Percentiles rank a stretch among this genome's conserved stretches.
Evolutionary conservation across 2,329 filamentous ascomycete genomes (phyloP).

Genomic region (Chaetomium sp.): DNA sequence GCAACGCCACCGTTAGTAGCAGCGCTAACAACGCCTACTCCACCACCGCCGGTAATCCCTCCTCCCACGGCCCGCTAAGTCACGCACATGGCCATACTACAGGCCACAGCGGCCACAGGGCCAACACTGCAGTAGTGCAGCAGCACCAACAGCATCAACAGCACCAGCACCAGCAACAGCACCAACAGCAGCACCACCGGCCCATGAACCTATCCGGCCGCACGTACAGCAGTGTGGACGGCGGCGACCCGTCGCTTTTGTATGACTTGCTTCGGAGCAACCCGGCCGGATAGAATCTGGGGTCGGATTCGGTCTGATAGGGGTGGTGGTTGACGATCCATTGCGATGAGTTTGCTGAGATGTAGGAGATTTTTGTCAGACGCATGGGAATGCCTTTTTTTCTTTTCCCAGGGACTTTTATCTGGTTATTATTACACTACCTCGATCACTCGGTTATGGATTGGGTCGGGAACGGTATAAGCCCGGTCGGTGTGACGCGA

Average conservation of each 20-base stretch:
- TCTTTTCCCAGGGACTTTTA: too few species aligned
- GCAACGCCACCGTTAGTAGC: slow-evolving; percentile 6
- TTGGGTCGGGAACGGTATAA: too few species aligned
- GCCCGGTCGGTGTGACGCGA: too few species aligned
- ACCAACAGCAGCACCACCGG: slow-evolving; percentile 20
- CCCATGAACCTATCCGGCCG: slow-evolving; percentile 25
- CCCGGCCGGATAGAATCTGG: slow-evolving; percentile 4
- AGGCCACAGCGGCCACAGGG: too few species aligned
- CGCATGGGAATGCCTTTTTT: too few species aligned
- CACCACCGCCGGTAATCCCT: neutral
- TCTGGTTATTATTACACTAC: too few species aligned
- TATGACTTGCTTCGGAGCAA: slow-evolving; percentile 24
- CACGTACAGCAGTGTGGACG: slow-evolving; percentile 24
- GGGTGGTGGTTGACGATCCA: too few species aligned
- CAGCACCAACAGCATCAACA: neutral
- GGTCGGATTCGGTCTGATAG: neutral
- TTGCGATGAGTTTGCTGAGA: too few species aligned
- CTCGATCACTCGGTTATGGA: too few species aligned
- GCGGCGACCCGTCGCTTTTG: slow-evolving; percentile 21
- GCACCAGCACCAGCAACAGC: slow-evolving; percentile 21
- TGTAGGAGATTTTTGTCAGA: too few species aligned
- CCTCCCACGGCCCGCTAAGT: slow-evolving; percentile 4
- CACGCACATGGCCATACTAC: neutral
- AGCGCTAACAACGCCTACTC: slow-evolving; percentile 15
- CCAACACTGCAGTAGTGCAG: too few species aligned